Conservation (phyloP, 2,329 filamentous ascomycete species). For the Blastomyces silverae region DNA sequence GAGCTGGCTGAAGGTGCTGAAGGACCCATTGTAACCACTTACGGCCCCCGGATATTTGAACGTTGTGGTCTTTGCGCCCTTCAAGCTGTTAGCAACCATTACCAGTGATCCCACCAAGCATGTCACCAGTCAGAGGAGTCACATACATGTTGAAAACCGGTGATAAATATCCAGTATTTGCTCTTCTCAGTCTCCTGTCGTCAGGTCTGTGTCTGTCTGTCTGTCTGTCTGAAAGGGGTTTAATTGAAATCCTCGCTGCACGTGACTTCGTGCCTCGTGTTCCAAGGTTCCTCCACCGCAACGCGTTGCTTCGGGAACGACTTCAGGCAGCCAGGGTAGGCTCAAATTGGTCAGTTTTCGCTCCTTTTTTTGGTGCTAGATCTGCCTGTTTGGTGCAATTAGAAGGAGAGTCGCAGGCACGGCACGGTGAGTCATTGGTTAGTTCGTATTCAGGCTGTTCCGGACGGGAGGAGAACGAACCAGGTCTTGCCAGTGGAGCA, state of each 20-base stretch:
- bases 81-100: constrained; percentile 6
- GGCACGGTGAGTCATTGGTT: constrained; percentile 4
- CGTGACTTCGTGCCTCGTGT: constrained; percentile 23
- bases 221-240: constrained; percentile 7
- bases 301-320: constrained; percentile 21
- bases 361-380: not conserved
- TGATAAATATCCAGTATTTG: not conserved
- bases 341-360: not conserved
- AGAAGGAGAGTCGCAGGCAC: constrained; percentile 1
- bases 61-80: constrained; percentile 12
- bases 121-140: not conserved
- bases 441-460: constrained; percentile 5
- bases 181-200: not conserved
- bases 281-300: not conserved
- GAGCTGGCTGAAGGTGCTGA: not conserved
- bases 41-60: constrained; percentile 35
- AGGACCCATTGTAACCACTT: constrained; percentile 22
- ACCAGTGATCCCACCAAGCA: not conserved
- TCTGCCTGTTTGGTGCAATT: not conserved
- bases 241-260: constrained; percentile 18
- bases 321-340: not conserved
- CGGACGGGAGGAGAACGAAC: not conserved
- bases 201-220: not conserved
- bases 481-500: not conserved
- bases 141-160: constrained; percentile 14